Conservation (phyloP, 192 early-diverging fungal genomes). For the Umbelopsis sp. region DNA sequence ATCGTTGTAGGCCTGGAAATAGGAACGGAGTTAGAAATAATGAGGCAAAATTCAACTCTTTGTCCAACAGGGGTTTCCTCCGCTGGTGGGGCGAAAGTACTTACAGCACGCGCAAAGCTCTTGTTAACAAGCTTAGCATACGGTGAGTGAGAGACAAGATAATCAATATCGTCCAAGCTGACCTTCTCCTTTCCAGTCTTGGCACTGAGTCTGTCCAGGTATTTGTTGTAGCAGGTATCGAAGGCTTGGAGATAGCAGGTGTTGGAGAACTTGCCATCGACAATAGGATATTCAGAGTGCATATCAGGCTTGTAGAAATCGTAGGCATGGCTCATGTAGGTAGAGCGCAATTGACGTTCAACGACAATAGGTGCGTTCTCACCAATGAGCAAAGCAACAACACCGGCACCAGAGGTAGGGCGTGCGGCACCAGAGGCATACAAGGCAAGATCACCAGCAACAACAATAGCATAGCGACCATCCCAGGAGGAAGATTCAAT, state of each 20-base stretch:
- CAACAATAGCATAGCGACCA: constrained; percentile 85
- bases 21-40: neutral
- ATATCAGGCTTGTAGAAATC: constrained; percentile 99
- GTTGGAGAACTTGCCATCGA: constrained; percentile 95
- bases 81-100: constrained; percentile 2
- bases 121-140: constrained; percentile 98
- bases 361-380: constrained; percentile 92
- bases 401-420: constrained; percentile 93
- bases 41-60: no score
- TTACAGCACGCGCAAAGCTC: constrained; percentile 77
- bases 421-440: constrained; percentile 91
- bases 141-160: constrained; percentile 93
- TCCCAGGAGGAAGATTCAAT: constrained; percentile 93
- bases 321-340: constrained; percentile 96
- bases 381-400: constrained; percentile 89
- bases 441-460: constrained; percentile 96
- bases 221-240: constrained; percentile 86
- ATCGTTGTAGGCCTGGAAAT: constrained; percentile 83
- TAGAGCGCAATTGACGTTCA: constrained; percentile 72
- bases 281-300: constrained; percentile 94
- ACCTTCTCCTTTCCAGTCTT: constrained; percentile 39
- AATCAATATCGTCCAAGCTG: constrained; percentile 69
- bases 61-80: neutral
- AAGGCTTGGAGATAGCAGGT: constrained; percentile 90
- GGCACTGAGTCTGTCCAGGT: constrained; percentile 69